Base-by-base conservation (phyloP, 192 early-diverging fungal species). In the Geranomyces variabilis region DNA sequence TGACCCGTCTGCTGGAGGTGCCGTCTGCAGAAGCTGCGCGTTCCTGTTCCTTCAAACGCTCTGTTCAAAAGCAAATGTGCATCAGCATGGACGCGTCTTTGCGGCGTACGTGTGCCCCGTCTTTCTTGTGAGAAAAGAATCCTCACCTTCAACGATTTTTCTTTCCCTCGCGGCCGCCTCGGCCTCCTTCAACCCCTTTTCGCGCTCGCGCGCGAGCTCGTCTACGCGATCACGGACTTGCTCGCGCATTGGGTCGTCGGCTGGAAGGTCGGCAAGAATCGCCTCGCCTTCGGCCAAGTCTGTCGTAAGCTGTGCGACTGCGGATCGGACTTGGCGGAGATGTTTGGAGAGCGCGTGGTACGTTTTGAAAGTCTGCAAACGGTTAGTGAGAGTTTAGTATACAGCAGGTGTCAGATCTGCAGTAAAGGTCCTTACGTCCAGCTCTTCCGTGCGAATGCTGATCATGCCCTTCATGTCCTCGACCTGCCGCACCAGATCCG, bases 391-490 rank as follows among this genome's bases (percentile, higher is more conserved):
- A 3, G 36, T 41, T 53, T 15, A 53, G n/a, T 53, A 26, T 17
- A 53, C 51, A 24, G 17, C 7, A 15, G 51, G 51, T 24, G 24
- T 26, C 7, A n/a, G n/a, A n/a, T n/a, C n/a, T n/a, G n/a, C 22
- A 17, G 29, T 28, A 29, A 30, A 19, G 15, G 4, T 17, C n/a
- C 34, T 22, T 59, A 70, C 68, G 56, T 70, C 68, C 55, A 70
- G 60, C 55, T 70, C 68, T 36, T 59, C 58, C 58, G 58, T 31
- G 19, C 68, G 68, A 2, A 14, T 43, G 1, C 36, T 44, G 34
- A 43, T 61, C 61, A 71, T 41, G 10, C 44, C 66, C 21, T 67
- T 19, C 56, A 74, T 63, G 60, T 82, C 80, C 73, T 80, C 78
- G 12, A 69, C 63, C 55, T 68, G 58, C 31, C 29, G 21, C 28